Evolutionary conservation across 768 basidiomycete genomes (phyloP).

Genomic region (Lyophyllum decastes): DNA sequence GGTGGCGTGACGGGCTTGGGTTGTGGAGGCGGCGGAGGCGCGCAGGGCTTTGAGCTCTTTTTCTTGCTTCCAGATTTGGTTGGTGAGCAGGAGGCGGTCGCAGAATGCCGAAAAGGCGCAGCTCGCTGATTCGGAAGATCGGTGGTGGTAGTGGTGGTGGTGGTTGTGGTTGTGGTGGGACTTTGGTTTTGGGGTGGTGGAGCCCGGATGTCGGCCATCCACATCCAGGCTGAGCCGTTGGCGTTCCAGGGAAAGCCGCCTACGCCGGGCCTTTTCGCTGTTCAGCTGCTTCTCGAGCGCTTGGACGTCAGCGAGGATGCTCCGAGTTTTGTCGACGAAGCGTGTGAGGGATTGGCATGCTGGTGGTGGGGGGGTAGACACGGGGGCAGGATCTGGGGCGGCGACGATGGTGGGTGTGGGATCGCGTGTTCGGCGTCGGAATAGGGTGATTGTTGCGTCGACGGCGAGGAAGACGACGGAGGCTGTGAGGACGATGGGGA

Average conservation of each 20-base stretch:
- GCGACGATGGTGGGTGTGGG: conserved; percentile 5
- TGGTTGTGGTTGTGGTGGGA: not conserved
- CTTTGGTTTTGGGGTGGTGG: not conserved
- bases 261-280: not conserved
- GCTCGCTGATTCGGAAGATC: not conserved
- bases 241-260: not conserved
- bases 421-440: conserved; percentile 14
- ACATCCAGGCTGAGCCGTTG: not conserved
- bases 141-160: too few species aligned
- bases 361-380: not conserved
- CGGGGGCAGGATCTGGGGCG: not conserved
- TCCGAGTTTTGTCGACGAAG: conserved; percentile 24
- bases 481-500: conserved; percentile 33
- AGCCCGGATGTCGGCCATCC: conserved; percentile 1
- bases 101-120: conserved; percentile 38
- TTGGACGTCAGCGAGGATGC: conserved; percentile 28
- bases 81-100: conserved; percentile 38
- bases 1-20: conserved; percentile 21
- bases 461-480: conserved; percentile 34
- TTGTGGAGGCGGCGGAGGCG: conserved; percentile 21
- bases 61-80: conserved; percentile 41
- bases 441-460: conserved; percentile 28
- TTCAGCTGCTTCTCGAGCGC: conserved; percentile 28
- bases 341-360: conserved; percentile 6
- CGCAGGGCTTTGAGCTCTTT: conserved; percentile 37